These are phyloP conservation scores for Clausena lansium DNA, from an alignment of 345 rosid species.

Conservation along the genomic window DNA sequence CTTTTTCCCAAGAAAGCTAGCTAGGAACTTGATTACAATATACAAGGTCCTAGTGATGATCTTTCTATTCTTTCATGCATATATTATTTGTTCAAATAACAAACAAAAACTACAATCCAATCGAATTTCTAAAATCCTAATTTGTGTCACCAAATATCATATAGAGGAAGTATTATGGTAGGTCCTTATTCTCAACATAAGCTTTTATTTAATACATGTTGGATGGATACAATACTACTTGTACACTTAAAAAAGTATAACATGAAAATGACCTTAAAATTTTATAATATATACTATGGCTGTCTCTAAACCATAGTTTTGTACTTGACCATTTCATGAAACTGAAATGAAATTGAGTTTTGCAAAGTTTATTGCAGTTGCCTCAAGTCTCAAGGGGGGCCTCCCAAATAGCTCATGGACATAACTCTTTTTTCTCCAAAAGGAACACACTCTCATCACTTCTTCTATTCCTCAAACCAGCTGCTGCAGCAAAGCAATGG, in stretches of 20 bases:
- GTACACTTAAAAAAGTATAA: neutral
- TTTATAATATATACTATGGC: conserved; percentile 16
- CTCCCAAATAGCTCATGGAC: conserved; percentile 33
- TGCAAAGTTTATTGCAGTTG: conserved; percentile 8
- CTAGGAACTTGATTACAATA: neutral
- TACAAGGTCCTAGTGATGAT: neutral
- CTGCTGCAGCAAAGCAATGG: conserved; percentile 21
- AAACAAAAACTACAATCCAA: conserved; percentile 23
- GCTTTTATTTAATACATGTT: neutral
- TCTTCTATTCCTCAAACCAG: conserved; percentile 20
- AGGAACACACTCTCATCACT: conserved; percentile 9
- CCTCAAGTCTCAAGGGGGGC: conserved; percentile 35
- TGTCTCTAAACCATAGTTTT: conserved; percentile 19
- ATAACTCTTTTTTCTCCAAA: conserved; percentile 31
- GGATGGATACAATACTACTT: neutral
- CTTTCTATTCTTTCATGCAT: conserved; percentile 13
- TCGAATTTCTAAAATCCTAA: conserved; percentile 2
- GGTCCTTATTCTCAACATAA: conserved; percentile 12
- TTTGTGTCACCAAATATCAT: neutral
- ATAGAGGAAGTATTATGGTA: conserved; percentile 8
- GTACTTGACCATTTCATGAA: conserved; percentile 31
- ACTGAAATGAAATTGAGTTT: conserved; percentile 30
- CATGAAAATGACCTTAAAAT: conserved; percentile 25
- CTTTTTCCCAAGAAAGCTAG: conserved; percentile 5
- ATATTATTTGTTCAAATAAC: conserved; percentile 1